These are phyloP conservation scores for Massarina eburnea DNA, from an alignment of 2,329 filamentous ascomycete genomes.

Conservation along the genomic window DNA sequence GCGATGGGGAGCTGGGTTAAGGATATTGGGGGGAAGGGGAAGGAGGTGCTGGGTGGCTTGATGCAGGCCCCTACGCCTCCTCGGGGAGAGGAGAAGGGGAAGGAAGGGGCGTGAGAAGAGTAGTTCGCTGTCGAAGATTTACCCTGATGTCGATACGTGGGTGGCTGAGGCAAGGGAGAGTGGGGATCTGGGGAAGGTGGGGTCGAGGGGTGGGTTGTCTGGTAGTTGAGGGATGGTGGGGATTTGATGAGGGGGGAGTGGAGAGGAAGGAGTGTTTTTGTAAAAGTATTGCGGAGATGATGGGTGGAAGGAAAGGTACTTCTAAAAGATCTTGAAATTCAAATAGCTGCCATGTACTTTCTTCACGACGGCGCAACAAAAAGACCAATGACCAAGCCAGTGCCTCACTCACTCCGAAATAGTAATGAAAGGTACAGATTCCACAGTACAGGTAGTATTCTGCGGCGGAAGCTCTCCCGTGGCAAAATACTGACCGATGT, in stretches of 20 bases:
- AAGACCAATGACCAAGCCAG: too few species aligned
- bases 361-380: too few species aligned
- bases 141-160: not conserved
- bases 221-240: too few species aligned
- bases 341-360: too few species aligned
- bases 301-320: too few species aligned
- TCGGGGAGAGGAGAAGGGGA: not conserved
- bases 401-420: too few species aligned
- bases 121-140: not conserved
- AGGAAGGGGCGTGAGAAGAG: not conserved
- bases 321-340: too few species aligned
- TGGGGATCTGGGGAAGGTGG: not conserved
- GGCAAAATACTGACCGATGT: slow-evolving; percentile 8
- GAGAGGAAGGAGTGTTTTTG: too few species aligned
- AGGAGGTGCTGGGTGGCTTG: slow-evolving; percentile 1
- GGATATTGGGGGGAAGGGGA: slow-evolving; percentile 1
- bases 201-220: not conserved
- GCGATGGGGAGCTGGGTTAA: slow-evolving; percentile 11
- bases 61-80: too few species aligned
- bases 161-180: not conserved
- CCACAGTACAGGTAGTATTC: not conserved
- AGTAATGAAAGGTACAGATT: not conserved
- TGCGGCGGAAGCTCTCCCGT: not conserved
- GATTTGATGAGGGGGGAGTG: too few species aligned
- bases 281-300: too few species aligned